phyloP scores from a whole-genome alignment of 352 stramenopile species.

The Phytophthora ramorum region DNA sequence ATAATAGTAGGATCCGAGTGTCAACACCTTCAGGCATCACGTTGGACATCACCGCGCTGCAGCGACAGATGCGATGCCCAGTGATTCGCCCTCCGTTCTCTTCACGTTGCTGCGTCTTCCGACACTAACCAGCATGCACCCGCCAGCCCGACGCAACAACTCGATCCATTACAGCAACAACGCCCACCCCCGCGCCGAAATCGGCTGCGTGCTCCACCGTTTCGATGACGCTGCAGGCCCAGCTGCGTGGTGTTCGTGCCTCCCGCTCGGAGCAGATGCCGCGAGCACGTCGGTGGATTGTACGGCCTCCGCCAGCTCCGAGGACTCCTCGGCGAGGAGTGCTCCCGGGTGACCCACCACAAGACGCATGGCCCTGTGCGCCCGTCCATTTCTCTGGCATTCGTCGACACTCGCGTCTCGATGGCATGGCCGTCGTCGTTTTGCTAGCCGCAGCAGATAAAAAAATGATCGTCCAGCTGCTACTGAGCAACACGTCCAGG shows the following conservation, averaged over 20 bases:
- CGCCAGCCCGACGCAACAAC: constrained; percentile 1
- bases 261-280: constrained; percentile 11
- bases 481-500: constrained; percentile 21
- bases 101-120: neutral
- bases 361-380: neutral
- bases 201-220: constrained; percentile 1
- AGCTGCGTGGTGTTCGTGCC: constrained; percentile 13
- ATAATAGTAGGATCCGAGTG: neutral
- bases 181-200: neutral
- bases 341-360: neutral
- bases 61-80: neutral
- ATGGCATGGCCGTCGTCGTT: neutral
- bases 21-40: neutral
- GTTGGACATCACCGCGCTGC: neutral
- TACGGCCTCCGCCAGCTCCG: neutral
- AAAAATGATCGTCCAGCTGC: constrained; percentile 31
- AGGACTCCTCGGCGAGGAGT: too few species aligned
- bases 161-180: constrained; percentile 1
- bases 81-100: neutral
- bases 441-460: too few species aligned
- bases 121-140: neutral
- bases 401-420: neutral
- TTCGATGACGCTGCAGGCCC: constrained; percentile 3
- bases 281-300: constrained; percentile 3
- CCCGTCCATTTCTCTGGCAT: constrained; percentile 11